Conservation (phyloP, 2,329 filamentous ascomycete species). For the Cladosporium sp. region DNA sequence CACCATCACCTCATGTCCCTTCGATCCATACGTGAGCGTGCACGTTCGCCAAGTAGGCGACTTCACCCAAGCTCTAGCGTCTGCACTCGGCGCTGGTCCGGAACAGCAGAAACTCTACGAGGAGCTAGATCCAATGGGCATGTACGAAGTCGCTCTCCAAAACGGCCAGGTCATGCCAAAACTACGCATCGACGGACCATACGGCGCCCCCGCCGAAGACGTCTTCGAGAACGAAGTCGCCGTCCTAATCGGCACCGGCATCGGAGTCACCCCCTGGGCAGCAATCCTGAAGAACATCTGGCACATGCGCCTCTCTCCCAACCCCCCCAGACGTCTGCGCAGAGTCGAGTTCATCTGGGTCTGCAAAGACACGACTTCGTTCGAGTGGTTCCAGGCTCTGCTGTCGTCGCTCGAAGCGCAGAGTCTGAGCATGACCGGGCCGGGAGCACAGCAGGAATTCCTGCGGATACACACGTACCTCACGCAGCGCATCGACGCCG, state of each 20-base stretch:
- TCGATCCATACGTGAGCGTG: conserved; percentile 89
- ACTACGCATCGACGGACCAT: conserved; percentile 90
- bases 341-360: conserved; percentile 99
- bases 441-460: conserved; percentile 72
- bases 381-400: conserved; percentile 98
- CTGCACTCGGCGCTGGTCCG: conserved; percentile 86
- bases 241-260: conserved; percentile 81
- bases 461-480: conserved; percentile 97
- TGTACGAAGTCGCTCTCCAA: conserved; percentile 95
- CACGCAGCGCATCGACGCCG: conserved; percentile 86
- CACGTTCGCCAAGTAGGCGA: conserved; percentile 97
- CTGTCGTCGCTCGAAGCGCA: conserved; percentile 88
- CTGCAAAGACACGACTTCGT: conserved; percentile 90
- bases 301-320: conserved; percentile 87
- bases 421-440: conserved; percentile 60
- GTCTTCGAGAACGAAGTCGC: conserved; percentile 93
- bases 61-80: conserved; percentile 90
- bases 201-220: conserved; percentile 94
- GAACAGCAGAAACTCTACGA: conserved; percentile 90
- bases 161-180: conserved; percentile 90
- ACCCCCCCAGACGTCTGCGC: conserved; percentile 83
- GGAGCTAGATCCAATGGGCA: conserved; percentile 84
- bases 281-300: conserved; percentile 95
- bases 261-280: conserved; percentile 85
- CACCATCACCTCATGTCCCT: conserved; percentile 97